Percentiles rank a stretch among this genome's conserved stretches.
Evolutionary conservation across 2,329 filamentous ascomycete genomes (phyloP).

Genomic region (Sclerotiophoma versabilis): DNA sequence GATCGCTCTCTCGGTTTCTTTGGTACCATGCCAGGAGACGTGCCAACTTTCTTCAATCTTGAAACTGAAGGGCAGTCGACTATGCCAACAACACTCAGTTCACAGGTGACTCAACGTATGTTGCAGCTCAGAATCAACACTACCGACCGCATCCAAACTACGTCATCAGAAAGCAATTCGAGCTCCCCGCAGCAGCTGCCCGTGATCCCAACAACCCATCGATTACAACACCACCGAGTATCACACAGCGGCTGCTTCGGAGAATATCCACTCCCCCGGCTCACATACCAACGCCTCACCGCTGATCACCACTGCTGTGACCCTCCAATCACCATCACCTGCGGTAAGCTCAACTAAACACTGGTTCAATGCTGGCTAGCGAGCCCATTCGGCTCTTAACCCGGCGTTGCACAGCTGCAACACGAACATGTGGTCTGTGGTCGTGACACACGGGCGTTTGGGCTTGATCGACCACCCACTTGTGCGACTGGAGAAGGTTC

Average conservation of each 20-base stretch:
- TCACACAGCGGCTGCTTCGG: constrained; percentile 25
- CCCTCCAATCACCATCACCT: background rate
- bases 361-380: background rate
- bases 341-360: background rate
- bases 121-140: background rate
- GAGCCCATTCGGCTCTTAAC: constrained; percentile 14
- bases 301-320: constrained; percentile 11
- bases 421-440: constrained; percentile 33
- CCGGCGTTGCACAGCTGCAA: constrained; percentile 9
- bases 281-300: constrained; percentile 15
- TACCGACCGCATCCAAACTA: background rate
- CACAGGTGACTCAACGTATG: too few relatives aligned
- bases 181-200: too few relatives aligned
- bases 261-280: constrained; percentile 34
- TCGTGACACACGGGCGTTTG: constrained; percentile 5
- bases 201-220: background rate
- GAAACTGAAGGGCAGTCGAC: too few relatives aligned
- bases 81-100: too few relatives aligned
- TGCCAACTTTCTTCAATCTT: background rate
- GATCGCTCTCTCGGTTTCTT: background rate
- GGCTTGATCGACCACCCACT: background rate
- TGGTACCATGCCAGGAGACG: background rate
- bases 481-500: background rate
- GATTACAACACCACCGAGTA: constrained; percentile 3
- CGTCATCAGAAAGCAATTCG: too few relatives aligned